Percentiles rank a stretch among this genome's conserved stretches.
These are phyloP conservation scores for Aspergillus aculeatus DNA, from an alignment of 2,329 filamentous ascomycete genomes.

Conservation along the genomic window DNA sequence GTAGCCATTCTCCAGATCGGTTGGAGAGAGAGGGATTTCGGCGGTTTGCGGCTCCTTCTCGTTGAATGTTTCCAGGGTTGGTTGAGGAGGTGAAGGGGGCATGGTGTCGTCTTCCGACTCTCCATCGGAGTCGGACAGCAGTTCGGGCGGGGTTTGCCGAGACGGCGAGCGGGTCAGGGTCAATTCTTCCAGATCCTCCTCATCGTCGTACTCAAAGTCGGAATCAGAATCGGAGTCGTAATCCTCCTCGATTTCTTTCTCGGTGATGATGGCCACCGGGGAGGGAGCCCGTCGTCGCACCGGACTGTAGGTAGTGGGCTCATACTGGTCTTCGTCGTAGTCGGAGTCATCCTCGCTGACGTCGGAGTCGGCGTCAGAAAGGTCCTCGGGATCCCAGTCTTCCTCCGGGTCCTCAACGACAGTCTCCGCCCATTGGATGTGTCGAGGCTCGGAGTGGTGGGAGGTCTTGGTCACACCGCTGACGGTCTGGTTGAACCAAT, in stretches of 20 bases:
- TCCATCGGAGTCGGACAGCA: slow-evolving; percentile 65
- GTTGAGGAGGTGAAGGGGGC: slow-evolving; percentile 66
- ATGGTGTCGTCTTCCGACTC: slow-evolving; percentile 68
- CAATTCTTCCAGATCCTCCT: slow-evolving; percentile 60
- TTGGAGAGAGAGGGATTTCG: slow-evolving; percentile 37
- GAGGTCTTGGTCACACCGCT: slow-evolving; percentile 63
- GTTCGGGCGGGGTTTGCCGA: slow-evolving; percentile 66
- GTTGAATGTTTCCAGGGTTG: slow-evolving; percentile 59
- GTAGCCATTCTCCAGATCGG: slow-evolving; percentile 50
- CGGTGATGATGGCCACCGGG: slow-evolving; percentile 31
- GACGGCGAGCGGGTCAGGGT: slow-evolving; percentile 68
- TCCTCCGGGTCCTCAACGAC: slow-evolving; percentile 72
- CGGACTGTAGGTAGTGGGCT: slow-evolving; percentile 40
- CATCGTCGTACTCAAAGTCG: slow-evolving; percentile 57
- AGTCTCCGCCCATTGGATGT: slow-evolving; percentile 84
- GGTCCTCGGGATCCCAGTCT: slow-evolving; percentile 67
- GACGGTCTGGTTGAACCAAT: slow-evolving; percentile 96
- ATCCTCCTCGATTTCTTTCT: slow-evolving; percentile 32
- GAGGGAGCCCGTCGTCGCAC: slow-evolving; percentile 32
- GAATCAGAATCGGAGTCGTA: slow-evolving; percentile 52
- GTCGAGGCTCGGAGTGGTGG: slow-evolving; percentile 59
- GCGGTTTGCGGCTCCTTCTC: slow-evolving; percentile 54
- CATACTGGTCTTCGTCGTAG: slow-evolving; percentile 36
- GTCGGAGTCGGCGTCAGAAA: slow-evolving; percentile 55
- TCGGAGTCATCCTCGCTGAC: slow-evolving; percentile 55